Evolutionary conservation across 306 rosid species (phyloP).

Genomic region (Cicer chorassanicum): DNA sequence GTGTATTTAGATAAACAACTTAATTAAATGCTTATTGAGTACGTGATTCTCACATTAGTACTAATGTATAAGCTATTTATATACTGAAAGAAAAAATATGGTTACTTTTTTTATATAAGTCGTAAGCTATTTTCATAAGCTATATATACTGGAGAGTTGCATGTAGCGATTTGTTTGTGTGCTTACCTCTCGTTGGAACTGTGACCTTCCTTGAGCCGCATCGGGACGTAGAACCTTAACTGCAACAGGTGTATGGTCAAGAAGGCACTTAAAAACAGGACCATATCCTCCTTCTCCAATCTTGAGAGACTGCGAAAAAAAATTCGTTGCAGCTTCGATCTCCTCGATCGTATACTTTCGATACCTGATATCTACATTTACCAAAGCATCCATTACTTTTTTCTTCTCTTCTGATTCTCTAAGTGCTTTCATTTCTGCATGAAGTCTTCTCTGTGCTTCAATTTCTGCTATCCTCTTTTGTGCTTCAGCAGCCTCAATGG

Average conservation of each 20-base stretch:
- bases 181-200: conserved; percentile 86
- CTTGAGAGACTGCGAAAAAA: conserved; percentile 67
- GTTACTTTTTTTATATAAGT: not conserved
- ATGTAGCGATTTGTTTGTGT: not conserved
- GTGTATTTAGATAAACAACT: not conserved
- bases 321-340: conserved; percentile 81
- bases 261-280: conserved; percentile 74
- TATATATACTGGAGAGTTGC: not conserved
- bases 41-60: not conserved
- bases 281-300: conserved; percentile 99
- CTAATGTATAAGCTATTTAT: not conserved
- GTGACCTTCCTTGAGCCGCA: conserved; percentile 92
- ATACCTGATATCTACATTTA: conserved; percentile 63
- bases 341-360: conserved; percentile 83
- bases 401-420: conserved; percentile 75
- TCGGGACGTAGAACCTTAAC: conserved; percentile 95
- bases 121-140: not conserved
- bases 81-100: not conserved
- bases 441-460: conserved; percentile 80
- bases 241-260: conserved; percentile 88
- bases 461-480: conserved; percentile 79
- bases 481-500: conserved; percentile 93
- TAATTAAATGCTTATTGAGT: not conserved
- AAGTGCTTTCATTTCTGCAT: conserved; percentile 79
- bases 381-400: conserved; percentile 61